Conservation (phyloP, 2,329 filamentous ascomycete genomes). For the Thielaviopsis ethacetica region DNA sequence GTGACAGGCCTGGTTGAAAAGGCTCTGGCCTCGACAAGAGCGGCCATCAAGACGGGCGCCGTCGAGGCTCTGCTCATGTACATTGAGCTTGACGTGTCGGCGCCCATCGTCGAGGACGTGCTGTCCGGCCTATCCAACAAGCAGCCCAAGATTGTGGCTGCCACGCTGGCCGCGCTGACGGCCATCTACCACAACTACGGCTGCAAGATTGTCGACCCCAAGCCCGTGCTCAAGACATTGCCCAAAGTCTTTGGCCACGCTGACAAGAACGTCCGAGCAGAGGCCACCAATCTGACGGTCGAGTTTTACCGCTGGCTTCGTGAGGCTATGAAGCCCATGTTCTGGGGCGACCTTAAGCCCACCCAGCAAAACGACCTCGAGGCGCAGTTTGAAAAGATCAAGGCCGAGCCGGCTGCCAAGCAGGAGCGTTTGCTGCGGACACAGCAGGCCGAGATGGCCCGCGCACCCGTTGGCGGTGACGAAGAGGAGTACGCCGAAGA, state of each 20-base stretch:
- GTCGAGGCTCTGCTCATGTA: constrained; percentile 77
- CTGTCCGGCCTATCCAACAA: constrained; percentile 72
- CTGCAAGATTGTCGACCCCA: constrained; percentile 85
- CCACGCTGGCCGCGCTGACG: constrained; percentile 58
- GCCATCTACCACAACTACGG: constrained; percentile 87
- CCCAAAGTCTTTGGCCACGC: constrained; percentile 90
- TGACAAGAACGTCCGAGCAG: constrained; percentile 93
- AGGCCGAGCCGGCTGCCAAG: constrained; percentile 71
- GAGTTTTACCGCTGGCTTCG: constrained; percentile 95
- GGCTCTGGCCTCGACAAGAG: constrained; percentile 70
- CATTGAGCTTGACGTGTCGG: constrained; percentile 74
- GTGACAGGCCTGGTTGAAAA: constrained; percentile 78
- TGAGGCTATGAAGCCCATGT: constrained; percentile 95
- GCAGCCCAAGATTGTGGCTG: constrained; percentile 69
- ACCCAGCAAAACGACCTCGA: constrained; percentile 92
- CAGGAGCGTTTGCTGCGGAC: constrained; percentile 78
- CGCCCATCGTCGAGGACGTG: constrained; percentile 78
- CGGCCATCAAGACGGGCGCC: constrained; percentile 73
- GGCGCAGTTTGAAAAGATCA: constrained; percentile 83
- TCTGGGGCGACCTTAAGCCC: constrained; percentile 89
- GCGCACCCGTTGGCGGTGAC: constrained; percentile 44
- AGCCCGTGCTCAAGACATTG: constrained; percentile 71
- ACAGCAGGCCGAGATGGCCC: constrained; percentile 69
- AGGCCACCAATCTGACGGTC: constrained; percentile 78
- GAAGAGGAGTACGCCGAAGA: constrained; percentile 39